Conservation (phyloP, 2,329 filamentous ascomycete species). For the Bipolaris sorokiniana region DNA sequence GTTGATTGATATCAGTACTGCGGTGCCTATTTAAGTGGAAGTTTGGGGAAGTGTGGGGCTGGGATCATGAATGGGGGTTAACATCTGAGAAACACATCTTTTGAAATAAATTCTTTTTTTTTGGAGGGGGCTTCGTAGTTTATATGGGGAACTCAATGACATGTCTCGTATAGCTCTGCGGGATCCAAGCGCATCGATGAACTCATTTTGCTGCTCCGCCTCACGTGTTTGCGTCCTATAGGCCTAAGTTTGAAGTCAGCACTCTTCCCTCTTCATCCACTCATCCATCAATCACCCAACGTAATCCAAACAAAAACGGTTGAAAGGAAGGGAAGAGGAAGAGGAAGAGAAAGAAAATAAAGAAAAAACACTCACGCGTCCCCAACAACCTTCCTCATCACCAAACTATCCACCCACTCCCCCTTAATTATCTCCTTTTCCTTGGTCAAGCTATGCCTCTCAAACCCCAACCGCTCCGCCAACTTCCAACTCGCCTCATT, state of each 20-base stretch:
- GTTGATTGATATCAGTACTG: conserved; percentile 5
- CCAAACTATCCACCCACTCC: conserved; percentile 42
- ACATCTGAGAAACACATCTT: background rate
- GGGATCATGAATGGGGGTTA: background rate
- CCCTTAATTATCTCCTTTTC: conserved; percentile 41
- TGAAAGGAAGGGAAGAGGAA: too few species aligned
- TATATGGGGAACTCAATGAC: background rate
- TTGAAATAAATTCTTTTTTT: too few species aligned
- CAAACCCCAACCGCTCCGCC: conserved; percentile 41
- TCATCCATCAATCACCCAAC: background rate
- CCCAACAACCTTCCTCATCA: conserved; percentile 30
- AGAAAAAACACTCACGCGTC: conserved; percentile 15
- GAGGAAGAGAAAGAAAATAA: background rate
- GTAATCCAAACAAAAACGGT: too few species aligned
- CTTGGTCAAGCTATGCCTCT: conserved; percentile 32
- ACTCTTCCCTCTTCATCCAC: background rate
- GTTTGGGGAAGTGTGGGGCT: background rate
- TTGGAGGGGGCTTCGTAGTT: too few species aligned
- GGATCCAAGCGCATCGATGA: conserved; percentile 10
- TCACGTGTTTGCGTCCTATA: conserved; percentile 5
- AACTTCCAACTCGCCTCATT: conserved; percentile 40
- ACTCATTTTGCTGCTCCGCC: conserved; percentile 8
- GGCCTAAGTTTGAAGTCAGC: background rate
- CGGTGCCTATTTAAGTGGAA: background rate
- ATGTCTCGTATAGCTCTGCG: conserved; percentile 7